phyloP scores from a whole-genome alignment of 78 protist genomes.

The Ministeria vibrans region DNA sequence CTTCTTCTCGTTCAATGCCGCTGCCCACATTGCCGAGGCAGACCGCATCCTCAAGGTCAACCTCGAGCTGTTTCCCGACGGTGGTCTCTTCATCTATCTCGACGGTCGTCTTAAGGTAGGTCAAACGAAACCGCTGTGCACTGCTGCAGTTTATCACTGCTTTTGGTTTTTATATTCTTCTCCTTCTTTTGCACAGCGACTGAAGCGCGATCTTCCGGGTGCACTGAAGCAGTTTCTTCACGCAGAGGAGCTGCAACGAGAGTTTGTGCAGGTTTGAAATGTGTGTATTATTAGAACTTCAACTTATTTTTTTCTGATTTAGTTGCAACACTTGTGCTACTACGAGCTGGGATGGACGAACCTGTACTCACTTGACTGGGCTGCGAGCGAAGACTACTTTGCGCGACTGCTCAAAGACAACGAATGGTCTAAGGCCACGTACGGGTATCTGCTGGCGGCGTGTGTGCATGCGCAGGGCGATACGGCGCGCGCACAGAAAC shows the following conservation, averaged over 20 bases:
- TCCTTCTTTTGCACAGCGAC: too few species aligned
- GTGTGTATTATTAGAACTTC: too few species aligned
- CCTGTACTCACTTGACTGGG: not conserved
- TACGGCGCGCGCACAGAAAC: not conserved
- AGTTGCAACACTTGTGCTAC: constrained; percentile 15
- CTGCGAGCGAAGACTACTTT: not conserved
- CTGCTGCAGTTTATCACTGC: too few species aligned
- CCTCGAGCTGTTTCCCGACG: not conserved
- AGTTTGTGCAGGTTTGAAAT: too few species aligned
- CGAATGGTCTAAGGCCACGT: constrained; percentile 11
- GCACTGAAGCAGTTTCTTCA: not conserved
- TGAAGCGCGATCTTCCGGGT: not conserved
- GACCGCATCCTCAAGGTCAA: not conserved
- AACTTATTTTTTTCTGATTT: too few species aligned
- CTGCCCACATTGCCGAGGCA: not conserved
- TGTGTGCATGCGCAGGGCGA: not conserved
- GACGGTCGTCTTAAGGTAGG: not conserved
- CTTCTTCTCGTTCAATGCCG: not conserved
- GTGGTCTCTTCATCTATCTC: not conserved
- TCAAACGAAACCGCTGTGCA: too few species aligned
- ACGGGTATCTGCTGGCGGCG: not conserved
- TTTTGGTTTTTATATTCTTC: too few species aligned
- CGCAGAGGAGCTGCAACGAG: not conserved
- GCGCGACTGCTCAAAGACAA: constrained; percentile 2
- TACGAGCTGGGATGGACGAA: constrained; percentile 16